Evolutionary conservation across 2,329 filamentous ascomycete genomes (phyloP), one percentile per base, ranked within the genome.

Genomic region (Onygenales sp.): DNA sequence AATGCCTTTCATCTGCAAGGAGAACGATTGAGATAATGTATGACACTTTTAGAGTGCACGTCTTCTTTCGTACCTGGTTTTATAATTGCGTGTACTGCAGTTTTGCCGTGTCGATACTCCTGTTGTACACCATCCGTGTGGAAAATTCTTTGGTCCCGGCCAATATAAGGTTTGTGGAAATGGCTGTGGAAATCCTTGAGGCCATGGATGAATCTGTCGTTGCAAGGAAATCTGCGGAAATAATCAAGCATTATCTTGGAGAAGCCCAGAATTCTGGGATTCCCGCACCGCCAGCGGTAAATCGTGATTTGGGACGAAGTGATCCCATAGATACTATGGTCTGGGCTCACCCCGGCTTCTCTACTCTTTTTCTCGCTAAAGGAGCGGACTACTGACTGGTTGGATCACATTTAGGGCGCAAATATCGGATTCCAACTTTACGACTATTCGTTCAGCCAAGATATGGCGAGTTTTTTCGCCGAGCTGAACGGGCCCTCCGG

Each of bases 41-140:
- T 47, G 63, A 70, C 13, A 72, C 70, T 14, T 73, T 68, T 47
- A 60, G 63, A 31, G 59, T 66, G 4, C 69, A 73, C 50, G 63
- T 63, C 1, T 73, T 71, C 55, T 73, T 73, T 60, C 68, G 69
- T 43, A 72, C 69, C 55, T 74, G 71, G 71, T 72, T 60, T 10
- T 73, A 74, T 51, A 73, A 74, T 54, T 66, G 68, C 43, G 72
- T 70, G 0, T 74, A 72, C 45, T 64, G 72, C 3, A 68, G 71
- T 59, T 71, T 71, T 51, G 71, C 69, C 36, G 68, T 66, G 27
- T 66, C 65, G 3, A 69, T 69, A 1, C 63, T 73, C 31, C 64
- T 70, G 17, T 64, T 69, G 4, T 65, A 66, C 36, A 63, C 68
- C 58, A 66, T 63, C 31, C 65, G 62, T 51, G 55, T 66, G 11